Evolutionary conservation across 2,329 filamentous ascomycete species (phyloP), one percentile per base, ranked within the genome.

Genomic region (Fusarium duplospermum): DNA sequence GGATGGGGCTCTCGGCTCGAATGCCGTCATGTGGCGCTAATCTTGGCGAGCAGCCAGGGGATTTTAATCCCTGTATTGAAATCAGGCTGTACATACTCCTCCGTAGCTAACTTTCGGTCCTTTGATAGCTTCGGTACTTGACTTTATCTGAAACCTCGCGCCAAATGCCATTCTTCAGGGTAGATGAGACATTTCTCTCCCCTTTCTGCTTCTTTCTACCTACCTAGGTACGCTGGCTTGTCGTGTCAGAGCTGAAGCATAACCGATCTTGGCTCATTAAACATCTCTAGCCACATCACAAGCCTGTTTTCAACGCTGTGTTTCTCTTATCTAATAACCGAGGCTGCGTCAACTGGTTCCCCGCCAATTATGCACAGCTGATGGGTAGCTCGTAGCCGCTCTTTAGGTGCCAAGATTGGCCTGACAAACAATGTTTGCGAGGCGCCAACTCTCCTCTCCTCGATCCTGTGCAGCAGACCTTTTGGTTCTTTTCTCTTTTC

Each of bases 391-490:
- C 47, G 24, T 10, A n/a, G 47, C 10, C 47, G 27, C 47, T n/a
- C 18, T 29, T 5, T 29, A 13, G 27, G 27, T 18, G 47, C 47
- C 47, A 52, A 52, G 47, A 31, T 29, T 52, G 10, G 18, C 24
- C 29, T 27, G 22, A 52, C 24, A 27, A 52, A 52, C 24, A 27
- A 52, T 27, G 18, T 29, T 52, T 27, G 18, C 16, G 10, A 31
- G 8, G 27, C 47, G 31, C 31, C n/a, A 36, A 36, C 52, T 36
- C 10, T 14, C 16, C 52, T 35, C 13, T 22, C 3, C 9, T 22
- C 58, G 52, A 59, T 40, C 33, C 22, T 20, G 18, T 62, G 22
- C 45, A 47, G 54, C 24, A 73, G 70, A 62, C 67, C 70, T 52
- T 52, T 52, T 52, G 24, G 47, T 52, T 52, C 24, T 52, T 29